Evolutionary conservation across 139 green algal genomes (phyloP).

Genomic region (Diplosphaera chodatii): DNA sequence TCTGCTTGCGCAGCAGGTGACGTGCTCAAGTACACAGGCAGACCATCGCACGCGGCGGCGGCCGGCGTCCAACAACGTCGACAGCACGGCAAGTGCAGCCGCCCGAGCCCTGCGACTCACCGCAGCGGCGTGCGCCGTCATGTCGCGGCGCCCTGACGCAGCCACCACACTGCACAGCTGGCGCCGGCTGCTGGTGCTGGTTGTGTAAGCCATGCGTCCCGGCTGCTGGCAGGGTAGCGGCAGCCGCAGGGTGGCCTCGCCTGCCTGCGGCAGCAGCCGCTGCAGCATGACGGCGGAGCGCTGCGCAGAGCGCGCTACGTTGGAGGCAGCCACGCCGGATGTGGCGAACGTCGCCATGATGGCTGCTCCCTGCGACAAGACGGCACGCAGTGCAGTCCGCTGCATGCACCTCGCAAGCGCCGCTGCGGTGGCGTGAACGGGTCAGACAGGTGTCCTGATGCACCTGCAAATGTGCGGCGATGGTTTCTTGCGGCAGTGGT

Average conservation of each 20-base stretch:
- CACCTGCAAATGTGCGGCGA: too few species aligned
- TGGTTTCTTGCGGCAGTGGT: too few species aligned
- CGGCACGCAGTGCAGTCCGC: background rate
- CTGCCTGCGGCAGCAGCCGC: background rate
- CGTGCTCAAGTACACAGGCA: too few species aligned
- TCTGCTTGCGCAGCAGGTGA: too few species aligned
- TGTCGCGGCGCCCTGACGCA: background rate
- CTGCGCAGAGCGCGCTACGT: background rate
- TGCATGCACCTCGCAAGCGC: background rate
- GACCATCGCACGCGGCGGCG: too few species aligned
- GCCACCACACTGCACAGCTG: background rate
- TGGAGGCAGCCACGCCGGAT: background rate
- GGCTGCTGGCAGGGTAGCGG: background rate
- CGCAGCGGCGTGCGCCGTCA: background rate
- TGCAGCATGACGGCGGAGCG: background rate
- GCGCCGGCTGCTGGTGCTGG: too few species aligned
- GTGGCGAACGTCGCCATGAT: background rate
- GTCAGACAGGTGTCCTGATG: too few species aligned
- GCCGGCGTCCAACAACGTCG: too few species aligned
- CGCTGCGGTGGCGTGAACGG: too few species aligned
- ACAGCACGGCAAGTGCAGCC: too few species aligned
- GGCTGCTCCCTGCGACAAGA: slow-evolving; percentile 1
- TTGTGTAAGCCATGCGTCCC: background rate
- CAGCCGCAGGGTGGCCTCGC: background rate
- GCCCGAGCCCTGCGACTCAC: background rate